Base-by-base conservation (phyloP, 768 basidiomycete genomes). In the Suillus placidus region DNA sequence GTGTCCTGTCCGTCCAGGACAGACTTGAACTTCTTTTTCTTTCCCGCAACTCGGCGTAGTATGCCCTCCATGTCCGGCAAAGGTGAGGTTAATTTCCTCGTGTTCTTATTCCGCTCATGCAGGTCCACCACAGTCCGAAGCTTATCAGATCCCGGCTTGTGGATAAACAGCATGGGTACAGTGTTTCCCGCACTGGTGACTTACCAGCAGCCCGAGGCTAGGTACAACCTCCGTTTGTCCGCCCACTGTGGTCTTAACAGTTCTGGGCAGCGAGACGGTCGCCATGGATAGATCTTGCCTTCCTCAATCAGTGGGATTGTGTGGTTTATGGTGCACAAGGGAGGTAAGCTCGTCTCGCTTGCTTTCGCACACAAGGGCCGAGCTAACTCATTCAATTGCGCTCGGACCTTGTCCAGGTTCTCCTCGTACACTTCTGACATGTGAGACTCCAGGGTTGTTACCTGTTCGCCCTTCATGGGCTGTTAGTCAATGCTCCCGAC, bases 401-500 rank as follows among this genome's bases (percentile, higher is more conserved):
- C 20, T 0, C 45, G 1, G 1, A 23, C 5, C 4, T 47, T 23
- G 0, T n/a, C 12, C 8, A 23, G n/a, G 12, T 13, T 23, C 1
- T 23, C 45, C 1, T 47, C n/a, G 0, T 13, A 13, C 0, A 47
- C 5, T 2, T 47, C n/a, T 1, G 4, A 10, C 9, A n/a, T 4
- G 0, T 12, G 5, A 0, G 45, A 47, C 5, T 47, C 45, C 12
- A 47, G 5, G 0, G 45, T 47, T 0, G n/a, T 47, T 0, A 47
- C 45, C 12, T 23, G 9, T 1, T n/a, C 9, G 1, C 45, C 45
- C n/a, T 23, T 47, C 45, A 47, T 47, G 10, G n/a, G 45, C 3
- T 5, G 45, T 1, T 5, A n/a, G 0, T 12, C n/a, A 0, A 6
- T 6, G 1, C 45, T 47, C 0, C n/a, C 45, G 0, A 47, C 13